These are phyloP conservation scores for Candida schatavii DNA, from an alignment of 805 yeast species.

Conservation along the genomic window DNA sequence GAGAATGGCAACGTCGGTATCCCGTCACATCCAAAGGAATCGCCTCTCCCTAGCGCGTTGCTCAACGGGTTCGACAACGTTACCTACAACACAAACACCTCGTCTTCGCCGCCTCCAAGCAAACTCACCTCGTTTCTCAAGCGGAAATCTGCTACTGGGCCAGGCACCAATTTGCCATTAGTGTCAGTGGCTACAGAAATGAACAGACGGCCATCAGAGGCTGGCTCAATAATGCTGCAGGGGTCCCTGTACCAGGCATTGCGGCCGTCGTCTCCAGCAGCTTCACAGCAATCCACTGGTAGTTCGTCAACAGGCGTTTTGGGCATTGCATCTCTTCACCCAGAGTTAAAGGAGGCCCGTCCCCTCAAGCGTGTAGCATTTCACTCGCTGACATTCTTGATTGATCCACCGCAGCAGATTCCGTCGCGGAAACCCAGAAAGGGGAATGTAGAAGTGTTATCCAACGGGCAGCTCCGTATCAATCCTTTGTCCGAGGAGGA, in stretches of 20 bases:
- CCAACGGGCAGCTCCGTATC: conserved; percentile 52
- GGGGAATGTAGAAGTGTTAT: conserved; percentile 65
- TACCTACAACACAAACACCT: conserved; percentile 6
- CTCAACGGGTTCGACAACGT: conserved; percentile 14
- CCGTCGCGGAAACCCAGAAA: conserved; percentile 80
- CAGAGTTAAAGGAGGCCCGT: conserved; percentile 29
- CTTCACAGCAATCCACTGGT: background rate
- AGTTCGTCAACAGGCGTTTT: conserved; percentile 5
- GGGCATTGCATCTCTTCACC: conserved; percentile 9
- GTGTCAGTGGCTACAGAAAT: conserved; percentile 13
- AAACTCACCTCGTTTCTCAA: conserved; percentile 28
- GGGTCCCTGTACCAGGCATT: too few species aligned
- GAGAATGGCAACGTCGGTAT: background rate
- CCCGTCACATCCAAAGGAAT: conserved; percentile 7
- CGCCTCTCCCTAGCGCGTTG: conserved; percentile 19
- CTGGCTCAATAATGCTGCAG: conserved; percentile 1
- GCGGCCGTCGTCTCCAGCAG: background rate
- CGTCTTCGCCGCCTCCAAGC: conserved; percentile 4
- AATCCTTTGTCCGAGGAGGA: conserved; percentile 57
- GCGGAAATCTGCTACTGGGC: conserved; percentile 14
- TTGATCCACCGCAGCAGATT: conserved; percentile 77
- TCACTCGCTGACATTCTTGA: conserved; percentile 39
- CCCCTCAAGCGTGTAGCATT: conserved; percentile 43
- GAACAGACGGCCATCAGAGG: conserved; percentile 10
- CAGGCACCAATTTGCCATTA: background rate